Evolutionary conservation across 441 rosid species (phyloP), one percentile per base, ranked within the genome.

Genomic region (Corymbia calophylla): DNA sequence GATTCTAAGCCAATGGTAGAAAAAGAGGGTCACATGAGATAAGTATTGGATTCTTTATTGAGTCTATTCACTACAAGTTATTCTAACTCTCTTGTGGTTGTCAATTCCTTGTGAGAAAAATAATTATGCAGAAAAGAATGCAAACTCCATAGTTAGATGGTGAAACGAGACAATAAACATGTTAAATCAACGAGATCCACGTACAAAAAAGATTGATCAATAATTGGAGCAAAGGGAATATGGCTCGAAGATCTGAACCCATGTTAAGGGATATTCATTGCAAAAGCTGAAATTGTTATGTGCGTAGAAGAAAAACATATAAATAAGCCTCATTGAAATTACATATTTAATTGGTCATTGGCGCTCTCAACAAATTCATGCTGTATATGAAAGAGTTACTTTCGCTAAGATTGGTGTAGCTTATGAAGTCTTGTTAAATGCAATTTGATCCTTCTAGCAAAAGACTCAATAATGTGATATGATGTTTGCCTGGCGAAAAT

Each of bases 351-450:
- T n/a, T 5, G 35, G 21, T 64, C 73, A n/a, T 64, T 64, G 35
- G 21, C 4, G 21, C 73, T 64, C 35, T n/a, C 4, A 15, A 17
- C 19, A 64, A 64, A 64, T n/a, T 64, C 19, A n/a, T 8, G 18
- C 0, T 0, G 19, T 7, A 64, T 0, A n/a, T 14, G 73, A 64
- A 64, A n/a, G 70, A 64, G 73, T 64, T 64, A 64, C 5, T 15
- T 64, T 64, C 27, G 19, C 73, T n/a, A 64, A 64, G 1, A n/a
- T 7, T 4, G 39, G 73, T 15, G 35, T n/a, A n/a, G 73, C 73
- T 31, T 66, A 0, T n/a, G 3, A 66, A 66, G 39, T n/a, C 19
- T n/a, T n/a, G 39, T 64, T 64, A 64, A 3, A 64, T 64, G 21
- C 35, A 15, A n/a, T 66, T 66, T 66, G 73, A 66, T 66, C 11